Percentiles rank a stretch among this genome's conserved stretches.
These are phyloP conservation scores for Rhynchospora pubera DNA, from an alignment of 176 grass and related monocot species.

Conservation along the genomic window DNA sequence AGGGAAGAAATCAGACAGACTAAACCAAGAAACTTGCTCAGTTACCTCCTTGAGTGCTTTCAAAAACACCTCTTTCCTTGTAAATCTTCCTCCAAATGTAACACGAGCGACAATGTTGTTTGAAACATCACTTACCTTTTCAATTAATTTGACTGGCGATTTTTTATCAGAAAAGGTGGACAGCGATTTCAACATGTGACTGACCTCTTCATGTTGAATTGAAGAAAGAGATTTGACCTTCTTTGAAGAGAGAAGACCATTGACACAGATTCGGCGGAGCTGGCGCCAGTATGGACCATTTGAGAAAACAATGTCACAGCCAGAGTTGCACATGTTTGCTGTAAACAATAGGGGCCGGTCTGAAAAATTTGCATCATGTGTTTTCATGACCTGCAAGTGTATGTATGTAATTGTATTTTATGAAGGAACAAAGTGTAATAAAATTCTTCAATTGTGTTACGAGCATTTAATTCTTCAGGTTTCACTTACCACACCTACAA, in stretches of 20 bases:
- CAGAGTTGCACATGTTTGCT: not conserved
- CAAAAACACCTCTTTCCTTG: slow-evolving; percentile 20
- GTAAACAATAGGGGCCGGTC: not conserved
- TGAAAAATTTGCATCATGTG: slow-evolving; percentile 24
- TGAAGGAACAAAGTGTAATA: not conserved
- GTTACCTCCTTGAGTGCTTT: not conserved
- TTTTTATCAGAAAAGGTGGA: not conserved
- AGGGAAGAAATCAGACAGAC: slow-evolving; percentile 35
- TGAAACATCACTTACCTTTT: not conserved
- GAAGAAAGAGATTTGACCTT: slow-evolving; percentile 24
- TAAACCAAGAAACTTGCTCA: slow-evolving; percentile 21
- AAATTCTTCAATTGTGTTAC: not conserved
- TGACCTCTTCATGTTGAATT: slow-evolving; percentile 24
- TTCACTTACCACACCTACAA: not conserved
- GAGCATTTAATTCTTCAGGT: not conserved
- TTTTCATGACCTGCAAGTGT: not conserved
- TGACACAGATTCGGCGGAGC: slow-evolving; percentile 26
- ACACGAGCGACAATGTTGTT: slow-evolving; percentile 24
- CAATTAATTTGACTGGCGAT: not conserved
- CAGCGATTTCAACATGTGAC: not conserved
- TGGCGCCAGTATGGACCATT: slow-evolving; percentile 31
- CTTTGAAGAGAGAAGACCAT: slow-evolving; percentile 18
- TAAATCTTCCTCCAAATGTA: slow-evolving; percentile 19
- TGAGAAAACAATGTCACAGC: slow-evolving; percentile 29
- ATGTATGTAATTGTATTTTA: not conserved